Base-by-base conservation (phyloP, 306 rosid species). In the Sechiopsis laciniata region DNA sequence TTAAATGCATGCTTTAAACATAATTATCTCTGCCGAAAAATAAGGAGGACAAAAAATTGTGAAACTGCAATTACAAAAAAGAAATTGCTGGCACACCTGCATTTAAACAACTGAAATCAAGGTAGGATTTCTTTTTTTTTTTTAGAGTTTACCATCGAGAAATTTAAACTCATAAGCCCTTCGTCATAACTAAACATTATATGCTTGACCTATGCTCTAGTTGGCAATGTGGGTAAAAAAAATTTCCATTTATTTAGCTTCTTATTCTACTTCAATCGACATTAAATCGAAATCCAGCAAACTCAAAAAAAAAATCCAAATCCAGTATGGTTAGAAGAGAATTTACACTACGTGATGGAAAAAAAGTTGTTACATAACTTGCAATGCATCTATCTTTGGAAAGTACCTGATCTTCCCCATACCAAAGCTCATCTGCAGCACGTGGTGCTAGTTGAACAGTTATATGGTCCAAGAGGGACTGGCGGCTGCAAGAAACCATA, bases 401-500 rank as follows among this genome's bases (percentile, higher is more conserved):
- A 32, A 73, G 53, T 79, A 90, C 98, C 92, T 89, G 91, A 82
- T 24, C 85, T 76, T 77, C 85, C 56, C 98, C 98, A 72, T 80
- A 84, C 94, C 96, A 90, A 62, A 94, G 77, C 83, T 89, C 97
- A 86, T 90, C 98, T 50, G 98, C 98, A 20, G 98, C 98, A 71
- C 98, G 97, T 20, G 98, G 96, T 61, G 98, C 97, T 64, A 94
- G 87, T 86, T 89, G 97, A 84, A 90, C 89, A 52, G 97, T 94
- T 76, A 94, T 94, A 84, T 90, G 96, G 81, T 94, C 97, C 64
- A 90, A 79, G 70, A 90, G 88, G 66, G 98, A 90, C 78, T 90
- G 96, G 17, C 96, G 94, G 74, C 98, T 94, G 91, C 91, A 79
- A 55, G 32, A 77, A 51, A 82, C 72, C 60, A 77, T 55, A 22